Conservation (phyloP, 1,284 basidiomycete species). For the Lignosus rhinocerotis region DNA sequence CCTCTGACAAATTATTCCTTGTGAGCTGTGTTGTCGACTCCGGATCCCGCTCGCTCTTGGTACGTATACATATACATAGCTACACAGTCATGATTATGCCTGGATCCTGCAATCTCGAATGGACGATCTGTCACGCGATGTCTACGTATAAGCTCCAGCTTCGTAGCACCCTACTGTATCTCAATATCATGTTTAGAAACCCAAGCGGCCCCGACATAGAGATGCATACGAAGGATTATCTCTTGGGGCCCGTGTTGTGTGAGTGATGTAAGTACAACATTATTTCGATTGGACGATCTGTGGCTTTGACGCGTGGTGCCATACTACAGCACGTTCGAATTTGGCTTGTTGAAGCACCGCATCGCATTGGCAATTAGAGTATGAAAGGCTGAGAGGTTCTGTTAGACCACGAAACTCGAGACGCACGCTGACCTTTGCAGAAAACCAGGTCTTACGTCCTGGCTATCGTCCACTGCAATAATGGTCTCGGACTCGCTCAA, state of each 20-base stretch:
- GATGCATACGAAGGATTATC: no score
- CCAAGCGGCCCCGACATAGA: background rate
- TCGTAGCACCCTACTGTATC: background rate
- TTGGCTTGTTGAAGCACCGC: background rate
- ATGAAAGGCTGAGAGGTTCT: no score
- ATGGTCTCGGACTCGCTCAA: slow-evolving; percentile 44
- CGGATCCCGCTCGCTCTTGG: background rate
- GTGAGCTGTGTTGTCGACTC: background rate
- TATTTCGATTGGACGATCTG: background rate
- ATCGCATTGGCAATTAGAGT: no score
- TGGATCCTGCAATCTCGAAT: background rate
- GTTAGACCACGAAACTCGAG: no score
- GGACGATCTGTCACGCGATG: slow-evolving; percentile 3
- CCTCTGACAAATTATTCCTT: background rate
- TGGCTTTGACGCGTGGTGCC: background rate
- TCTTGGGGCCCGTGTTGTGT: background rate
- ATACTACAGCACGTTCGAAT: background rate
- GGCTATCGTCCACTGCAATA: background rate
- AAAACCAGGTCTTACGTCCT: background rate
- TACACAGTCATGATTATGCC: background rate
- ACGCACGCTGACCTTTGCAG: no score
- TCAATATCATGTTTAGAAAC: background rate
- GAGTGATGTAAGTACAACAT: background rate
- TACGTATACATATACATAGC: background rate
- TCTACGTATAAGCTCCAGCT: background rate